A percentile compares a stretch with the other conserved stretches of the same genome.
Conservation (phyloP, 1,284 basidiomycete genomes). For the Ustilago cynodontis region DNA sequence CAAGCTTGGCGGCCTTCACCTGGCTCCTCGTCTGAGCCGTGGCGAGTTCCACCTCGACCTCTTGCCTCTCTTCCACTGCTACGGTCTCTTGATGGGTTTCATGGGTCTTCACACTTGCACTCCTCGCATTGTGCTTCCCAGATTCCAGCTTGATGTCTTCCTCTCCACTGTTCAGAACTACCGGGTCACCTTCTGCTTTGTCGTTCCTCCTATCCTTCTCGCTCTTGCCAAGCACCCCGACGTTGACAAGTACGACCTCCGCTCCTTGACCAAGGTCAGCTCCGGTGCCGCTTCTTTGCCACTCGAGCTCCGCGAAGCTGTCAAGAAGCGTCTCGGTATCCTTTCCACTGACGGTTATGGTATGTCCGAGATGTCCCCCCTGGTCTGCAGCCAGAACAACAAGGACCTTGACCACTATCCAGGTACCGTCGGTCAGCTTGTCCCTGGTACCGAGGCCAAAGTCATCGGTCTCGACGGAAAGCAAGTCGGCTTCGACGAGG, state of each 20-base stretch:
- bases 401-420: slow-evolving; percentile 52
- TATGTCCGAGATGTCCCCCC: slow-evolving; percentile 69
- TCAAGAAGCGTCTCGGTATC: slow-evolving; percentile 60
- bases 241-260: slow-evolving; percentile 61
- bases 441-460: slow-evolving; percentile 61
- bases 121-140: slow-evolving; percentile 58
- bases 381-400: slow-evolving; percentile 63
- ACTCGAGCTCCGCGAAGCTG: slow-evolving; percentile 49
- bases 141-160: slow-evolving; percentile 62
- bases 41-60: slow-evolving; percentile 65
- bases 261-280: slow-evolving; percentile 60
- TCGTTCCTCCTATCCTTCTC: slow-evolving; percentile 67
- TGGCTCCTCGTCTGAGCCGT: slow-evolving; percentile 37
- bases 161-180: slow-evolving; percentile 55
- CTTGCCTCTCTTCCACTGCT: slow-evolving; percentile 68
- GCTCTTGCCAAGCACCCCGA: slow-evolving; percentile 61
- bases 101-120: slow-evolving; percentile 66
- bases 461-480: slow-evolving; percentile 53
- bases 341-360: slow-evolving; percentile 66
- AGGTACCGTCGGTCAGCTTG: slow-evolving; percentile 59
- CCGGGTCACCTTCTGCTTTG: slow-evolving; percentile 66
- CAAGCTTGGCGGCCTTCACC: slow-evolving; percentile 31
- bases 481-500: slow-evolving; percentile 54
- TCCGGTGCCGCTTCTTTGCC: slow-evolving; percentile 64
- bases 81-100: slow-evolving; percentile 64